Evolutionary conservation across 306 rosid species (phyloP), one percentile per base, ranked within the genome.

Genomic region (Corylus americana): DNA sequence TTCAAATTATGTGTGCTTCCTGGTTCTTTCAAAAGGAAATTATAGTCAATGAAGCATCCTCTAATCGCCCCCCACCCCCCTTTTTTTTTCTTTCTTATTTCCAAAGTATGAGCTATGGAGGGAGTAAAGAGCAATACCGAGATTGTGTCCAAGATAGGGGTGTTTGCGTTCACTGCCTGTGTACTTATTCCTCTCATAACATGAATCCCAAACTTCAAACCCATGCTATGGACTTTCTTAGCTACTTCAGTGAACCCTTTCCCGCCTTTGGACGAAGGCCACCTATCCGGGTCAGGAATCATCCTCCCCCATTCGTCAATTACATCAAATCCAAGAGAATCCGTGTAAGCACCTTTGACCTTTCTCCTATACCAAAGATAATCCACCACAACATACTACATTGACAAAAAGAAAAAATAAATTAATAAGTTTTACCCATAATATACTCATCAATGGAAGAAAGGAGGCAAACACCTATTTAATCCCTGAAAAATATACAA

Each of bases 131-230:
- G 78, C 80, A 86, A 74, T 80, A 92, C 99, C 97, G 42, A 89
- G 55, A 80, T 76, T 74, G 77, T 67, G 77, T 95, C 99, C 77
- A 95, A 82, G 87, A 95, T 93, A 76, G 95, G 93, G 48, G 99
- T 90, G 74, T 88, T 93, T n/a, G 94, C 99, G 86, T 89, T 91
- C 69, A 93, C 93, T 27, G 96, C 96, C 84, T 95, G 99, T 27
- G 99, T 93, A 82, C 99, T 95, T 80, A 95, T 95, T 78, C 98
- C 99, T 81, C 98, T 90, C 99, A 95, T 95, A 66, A 95, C 83
- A 88, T 93, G 99, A 90, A 96, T 90, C 75, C 99, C 99, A 71
- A 96, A 93, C 88, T 91, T 93, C 70, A 96, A 90, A 80, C 98
- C 99, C 88, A 91, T 59, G 73, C 80, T 69, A 82, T 91, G 99